Evolutionary conservation across 1,284 basidiomycete species (phyloP), one percentile per base, ranked within the genome.

Genomic region (Flammula alnicola): DNA sequence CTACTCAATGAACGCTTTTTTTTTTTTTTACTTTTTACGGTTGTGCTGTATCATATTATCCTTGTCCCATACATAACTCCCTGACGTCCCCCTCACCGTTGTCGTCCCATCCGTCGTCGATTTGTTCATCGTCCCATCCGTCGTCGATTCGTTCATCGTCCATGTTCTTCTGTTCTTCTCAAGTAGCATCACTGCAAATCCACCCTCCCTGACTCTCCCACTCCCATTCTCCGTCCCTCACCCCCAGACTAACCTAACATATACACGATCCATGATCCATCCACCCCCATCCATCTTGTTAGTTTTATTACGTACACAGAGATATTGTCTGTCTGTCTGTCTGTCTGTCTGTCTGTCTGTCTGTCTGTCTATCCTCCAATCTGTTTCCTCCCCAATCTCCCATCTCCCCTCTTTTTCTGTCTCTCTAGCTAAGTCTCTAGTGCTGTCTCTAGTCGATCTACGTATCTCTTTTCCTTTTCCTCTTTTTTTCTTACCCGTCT

Each of bases 1-100:
- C 30, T 43, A 43, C 14, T 35, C 16, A 48, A 26, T 37, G 35
- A 52, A 49, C 31, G 52, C n/a, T n/a, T n/a, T n/a, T n/a, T n/a
- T n/a, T n/a, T n/a, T n/a, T n/a, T n/a, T n/a, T n/a, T 52, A 52
- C 50, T 38, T 46, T 49, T 31, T 36, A 37, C 35, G 36, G 26
- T 23, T 31, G 31, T 38, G 42, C 35, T 41, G 37, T 56, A 45
- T 31, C 26, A 47, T 47, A 44, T 39, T 32, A 19, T 27, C 44
- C 37, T 30, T 44, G 29, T 36, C 29, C 25, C 35, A 33, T n/a
- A n/a, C n/a, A 40, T 42, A 30, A 22, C 14, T 41, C 25, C 14
- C 31, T 22, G 4, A 27, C 30, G n/a, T 22, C n/a, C n/a, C 25
- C 32, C 39, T 43, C 30, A 20, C 23, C 36, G 26, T 26, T 27